Percentiles rank a stretch among this genome's conserved stretches.
Conservation (phyloP, 1,284 basidiomycete genomes). For the Tilletia horrida region DNA sequence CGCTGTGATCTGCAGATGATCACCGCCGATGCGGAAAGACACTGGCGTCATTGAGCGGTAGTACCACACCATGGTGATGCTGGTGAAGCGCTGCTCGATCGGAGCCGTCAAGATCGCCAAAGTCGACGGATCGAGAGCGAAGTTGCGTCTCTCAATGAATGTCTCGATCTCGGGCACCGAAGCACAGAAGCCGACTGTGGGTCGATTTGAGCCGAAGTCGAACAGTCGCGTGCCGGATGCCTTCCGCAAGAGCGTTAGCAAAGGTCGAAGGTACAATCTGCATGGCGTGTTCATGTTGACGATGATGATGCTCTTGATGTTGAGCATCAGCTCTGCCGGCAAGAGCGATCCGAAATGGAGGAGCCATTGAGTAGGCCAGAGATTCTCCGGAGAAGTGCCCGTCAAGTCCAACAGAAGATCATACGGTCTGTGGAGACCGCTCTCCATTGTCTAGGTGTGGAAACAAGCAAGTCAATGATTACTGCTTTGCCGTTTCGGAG, state of each 20-base stretch:
- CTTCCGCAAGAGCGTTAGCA: slow-evolving; percentile 12
- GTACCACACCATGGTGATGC: slow-evolving; percentile 50
- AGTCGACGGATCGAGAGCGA: slow-evolving; percentile 37
- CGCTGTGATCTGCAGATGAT: slow-evolving; percentile 46
- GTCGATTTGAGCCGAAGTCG: slow-evolving; percentile 13
- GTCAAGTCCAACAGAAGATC: slow-evolving; percentile 45
- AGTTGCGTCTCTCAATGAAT: slow-evolving; percentile 42
- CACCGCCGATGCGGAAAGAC: slow-evolving; percentile 41
- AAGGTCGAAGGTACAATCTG: slow-evolving; percentile 29
- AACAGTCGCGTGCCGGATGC: slow-evolving; percentile 10
- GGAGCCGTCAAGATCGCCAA: slow-evolving; percentile 32
- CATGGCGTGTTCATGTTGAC: slow-evolving; percentile 44
- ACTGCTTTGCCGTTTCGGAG: too few species aligned
- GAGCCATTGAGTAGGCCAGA: slow-evolving; percentile 44
- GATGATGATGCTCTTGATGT: slow-evolving; percentile 39
- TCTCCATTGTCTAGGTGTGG: slow-evolving; percentile 28
- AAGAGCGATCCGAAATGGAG: slow-evolving; percentile 42
- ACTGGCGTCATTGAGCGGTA: slow-evolving; percentile 46
- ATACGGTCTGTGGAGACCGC: slow-evolving; percentile 30
- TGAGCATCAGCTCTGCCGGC: slow-evolving; percentile 34
- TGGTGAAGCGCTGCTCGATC: slow-evolving; percentile 35
- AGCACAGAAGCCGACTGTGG: slow-evolving; percentile 26
- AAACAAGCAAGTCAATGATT: slow-evolving; percentile 16
- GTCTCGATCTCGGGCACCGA: slow-evolving; percentile 37
- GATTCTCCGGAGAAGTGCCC: slow-evolving; percentile 31